phyloP scores from a whole-genome alignment of 768 basidiomycete species.

The Auricularia auricula-judae region DNA sequence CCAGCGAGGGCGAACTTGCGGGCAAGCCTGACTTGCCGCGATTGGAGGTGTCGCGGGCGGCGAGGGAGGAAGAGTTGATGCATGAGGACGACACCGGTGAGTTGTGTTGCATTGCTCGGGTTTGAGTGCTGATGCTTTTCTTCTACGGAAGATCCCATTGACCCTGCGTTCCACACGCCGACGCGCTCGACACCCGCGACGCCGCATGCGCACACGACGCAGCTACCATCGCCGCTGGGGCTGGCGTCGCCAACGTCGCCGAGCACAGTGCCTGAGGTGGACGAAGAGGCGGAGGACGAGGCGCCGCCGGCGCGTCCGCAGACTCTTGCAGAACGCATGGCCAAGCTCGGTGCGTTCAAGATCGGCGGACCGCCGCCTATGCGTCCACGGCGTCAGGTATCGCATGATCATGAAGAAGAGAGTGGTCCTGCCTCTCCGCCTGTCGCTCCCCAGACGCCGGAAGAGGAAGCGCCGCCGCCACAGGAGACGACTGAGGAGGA shows the following conservation, averaged over 20 bases:
- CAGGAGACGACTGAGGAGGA: slow-evolving; percentile 21
- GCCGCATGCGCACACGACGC: neutral
- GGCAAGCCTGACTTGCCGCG: neutral
- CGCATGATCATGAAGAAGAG: slow-evolving; percentile 51
- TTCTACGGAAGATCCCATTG: slow-evolving; percentile 47
- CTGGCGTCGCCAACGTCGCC: slow-evolving; percentile 1
- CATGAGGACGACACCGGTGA: slow-evolving; percentile 56
- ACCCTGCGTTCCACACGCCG: slow-evolving; percentile 50
- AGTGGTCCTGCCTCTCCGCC: neutral
- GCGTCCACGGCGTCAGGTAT: slow-evolving; percentile 13
- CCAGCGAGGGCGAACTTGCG: neutral
- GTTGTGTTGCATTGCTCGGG: slow-evolving; percentile 11
- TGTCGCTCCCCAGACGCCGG: slow-evolving; percentile 18
- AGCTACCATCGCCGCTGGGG: slow-evolving; percentile 6
- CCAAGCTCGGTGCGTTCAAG: slow-evolving; percentile 75
- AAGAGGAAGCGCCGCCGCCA: slow-evolving; percentile 8
- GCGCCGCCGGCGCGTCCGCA: slow-evolving; percentile 36
- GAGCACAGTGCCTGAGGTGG: slow-evolving; percentile 8
- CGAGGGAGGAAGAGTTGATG: slow-evolving; percentile 31
- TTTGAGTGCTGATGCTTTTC: neutral
- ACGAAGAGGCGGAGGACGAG: slow-evolving; percentile 35
- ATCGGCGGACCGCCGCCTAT: slow-evolving; percentile 56
- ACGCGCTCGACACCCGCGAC: slow-evolving; percentile 18
- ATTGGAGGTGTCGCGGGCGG: neutral
- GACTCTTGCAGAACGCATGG: slow-evolving; percentile 92